phyloP scores from a whole-genome alignment of 495 filamentous ascomycete species.

The Neurospora cerealis region DNA sequence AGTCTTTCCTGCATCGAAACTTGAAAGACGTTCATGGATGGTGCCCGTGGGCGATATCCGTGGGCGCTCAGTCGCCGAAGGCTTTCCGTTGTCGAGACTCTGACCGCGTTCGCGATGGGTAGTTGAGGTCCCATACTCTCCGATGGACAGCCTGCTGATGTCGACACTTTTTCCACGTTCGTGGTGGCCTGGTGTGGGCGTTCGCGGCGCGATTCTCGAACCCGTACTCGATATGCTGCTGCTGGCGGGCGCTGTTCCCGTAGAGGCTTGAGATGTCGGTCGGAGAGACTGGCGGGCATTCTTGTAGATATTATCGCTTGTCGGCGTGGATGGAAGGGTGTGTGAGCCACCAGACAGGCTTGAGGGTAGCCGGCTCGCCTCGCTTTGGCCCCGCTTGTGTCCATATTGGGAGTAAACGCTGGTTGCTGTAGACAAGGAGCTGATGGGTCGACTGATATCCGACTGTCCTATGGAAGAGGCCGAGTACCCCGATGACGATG shows the following conservation, averaged over 20 bases:
- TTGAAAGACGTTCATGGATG: constrained; percentile 37
- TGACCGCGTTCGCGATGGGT: constrained; percentile 35
- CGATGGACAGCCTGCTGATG: constrained; percentile 34
- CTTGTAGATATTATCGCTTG: constrained; percentile 51
- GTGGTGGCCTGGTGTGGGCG: constrained; percentile 15
- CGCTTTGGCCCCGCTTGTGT: constrained; percentile 72
- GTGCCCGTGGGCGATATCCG: constrained; percentile 17
- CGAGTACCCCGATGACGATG: constrained; percentile 68
- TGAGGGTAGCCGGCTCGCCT: constrained; percentile 43
- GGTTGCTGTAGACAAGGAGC: constrained; percentile 58
- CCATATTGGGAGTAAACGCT: constrained; percentile 44
- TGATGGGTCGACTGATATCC: constrained; percentile 62
- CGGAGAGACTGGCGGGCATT: constrained; percentile 66
- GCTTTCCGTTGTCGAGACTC: constrained; percentile 40
- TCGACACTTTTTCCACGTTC: constrained; percentile 43
- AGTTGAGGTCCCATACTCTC: constrained; percentile 14
- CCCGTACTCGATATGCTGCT: constrained; percentile 10
- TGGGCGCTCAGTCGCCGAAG: constrained; percentile 28
- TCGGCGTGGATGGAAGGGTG: constrained; percentile 33
- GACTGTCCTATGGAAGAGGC: constrained; percentile 51
- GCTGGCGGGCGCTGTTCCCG: constrained; percentile 24
- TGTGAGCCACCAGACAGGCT: constrained; percentile 22
- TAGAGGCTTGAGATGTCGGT: constrained; percentile 62
- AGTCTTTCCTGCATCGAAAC: constrained; percentile 39
- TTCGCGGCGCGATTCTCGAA: constrained; percentile 1